These are phyloP conservation scores for Plasmopara halstedii DNA, from an alignment of 352 stramenopile genomes.

Conservation along the genomic window DNA sequence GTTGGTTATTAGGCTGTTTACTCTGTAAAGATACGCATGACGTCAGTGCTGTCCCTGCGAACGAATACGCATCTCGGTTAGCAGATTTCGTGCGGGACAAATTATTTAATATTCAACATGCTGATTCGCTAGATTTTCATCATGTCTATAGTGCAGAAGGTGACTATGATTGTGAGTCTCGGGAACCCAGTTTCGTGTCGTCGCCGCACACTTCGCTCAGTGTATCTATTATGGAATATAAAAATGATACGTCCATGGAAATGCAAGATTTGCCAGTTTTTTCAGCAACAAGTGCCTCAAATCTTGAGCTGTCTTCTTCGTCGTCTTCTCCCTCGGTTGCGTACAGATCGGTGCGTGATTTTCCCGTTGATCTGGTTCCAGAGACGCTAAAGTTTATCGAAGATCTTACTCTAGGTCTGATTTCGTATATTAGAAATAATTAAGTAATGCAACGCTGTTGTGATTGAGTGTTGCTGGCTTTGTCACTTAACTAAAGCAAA, in stretches of 20 bases:
- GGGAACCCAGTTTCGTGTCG: conserved; percentile 11
- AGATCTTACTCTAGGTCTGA: no score
- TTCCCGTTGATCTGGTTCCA: conserved; percentile 19
- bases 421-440: no score
- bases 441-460: no score
- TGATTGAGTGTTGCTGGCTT: no score
- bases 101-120: conserved; percentile 51
- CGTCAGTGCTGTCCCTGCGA: conserved; percentile 66
- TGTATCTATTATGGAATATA: conserved; percentile 8
- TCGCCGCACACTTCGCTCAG: conserved; percentile 13
- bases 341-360: conserved; percentile 61
- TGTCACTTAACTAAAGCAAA: no score
- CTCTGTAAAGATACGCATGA: conserved; percentile 79
- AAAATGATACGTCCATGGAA: conserved; percentile 21
- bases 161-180: conserved; percentile 14
- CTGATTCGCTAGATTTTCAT: not conserved
- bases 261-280: conserved; percentile 42
- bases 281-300: conserved; percentile 26
- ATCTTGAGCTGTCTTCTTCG: conserved; percentile 31
- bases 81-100: conserved; percentile 65
- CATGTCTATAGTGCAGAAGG: not conserved
- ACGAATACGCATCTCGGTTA: conserved; percentile 62
- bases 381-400: conserved; percentile 31
- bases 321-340: conserved; percentile 43
- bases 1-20: conserved; percentile 60